These are phyloP conservation scores for Ceratobasidium sp. DNA, from an alignment of 1,284 basidiomycete genomes.

Conservation along the genomic window DNA sequence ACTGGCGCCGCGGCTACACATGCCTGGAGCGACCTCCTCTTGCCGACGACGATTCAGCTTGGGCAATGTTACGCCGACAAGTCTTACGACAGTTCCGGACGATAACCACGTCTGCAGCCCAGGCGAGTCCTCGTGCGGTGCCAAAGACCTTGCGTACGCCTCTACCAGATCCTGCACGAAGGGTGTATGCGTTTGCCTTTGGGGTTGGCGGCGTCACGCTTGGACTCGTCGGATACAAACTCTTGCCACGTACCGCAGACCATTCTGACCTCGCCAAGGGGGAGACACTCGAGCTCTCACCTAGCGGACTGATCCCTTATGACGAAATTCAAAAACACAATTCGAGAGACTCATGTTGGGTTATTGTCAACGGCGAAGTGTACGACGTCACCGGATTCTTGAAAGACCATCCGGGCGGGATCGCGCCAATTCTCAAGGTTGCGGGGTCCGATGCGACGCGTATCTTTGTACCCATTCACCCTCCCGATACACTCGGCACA, in stretches of 20 bases:
- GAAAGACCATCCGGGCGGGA: conserved; percentile 61
- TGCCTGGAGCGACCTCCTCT: neutral
- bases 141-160: neutral
- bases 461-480: conserved; percentile 53
- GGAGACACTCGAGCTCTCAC: neutral
- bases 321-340: conserved; percentile 63
- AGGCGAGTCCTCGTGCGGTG: conserved; percentile 18
- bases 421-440: conserved; percentile 57
- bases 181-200: conserved; percentile 37
- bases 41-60: neutral
- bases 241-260: conserved; percentile 10
- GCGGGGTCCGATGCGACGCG: conserved; percentile 63
- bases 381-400: conserved; percentile 90
- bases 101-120: conserved; percentile 18
- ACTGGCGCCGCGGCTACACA: neutral
- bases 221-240: conserved; percentile 30
- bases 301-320: conserved; percentile 50
- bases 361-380: conserved; percentile 78
- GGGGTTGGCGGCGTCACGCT: conserved; percentile 33
- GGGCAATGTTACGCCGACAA: conserved; percentile 24
- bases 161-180: neutral
- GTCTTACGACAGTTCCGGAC: neutral
- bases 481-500: conserved; percentile 49
- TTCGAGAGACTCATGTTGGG: conserved; percentile 71
- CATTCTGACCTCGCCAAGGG: neutral